Conservation (phyloP, 2,329 filamentous ascomycete species). For the Arthroderma sp. region DNA sequence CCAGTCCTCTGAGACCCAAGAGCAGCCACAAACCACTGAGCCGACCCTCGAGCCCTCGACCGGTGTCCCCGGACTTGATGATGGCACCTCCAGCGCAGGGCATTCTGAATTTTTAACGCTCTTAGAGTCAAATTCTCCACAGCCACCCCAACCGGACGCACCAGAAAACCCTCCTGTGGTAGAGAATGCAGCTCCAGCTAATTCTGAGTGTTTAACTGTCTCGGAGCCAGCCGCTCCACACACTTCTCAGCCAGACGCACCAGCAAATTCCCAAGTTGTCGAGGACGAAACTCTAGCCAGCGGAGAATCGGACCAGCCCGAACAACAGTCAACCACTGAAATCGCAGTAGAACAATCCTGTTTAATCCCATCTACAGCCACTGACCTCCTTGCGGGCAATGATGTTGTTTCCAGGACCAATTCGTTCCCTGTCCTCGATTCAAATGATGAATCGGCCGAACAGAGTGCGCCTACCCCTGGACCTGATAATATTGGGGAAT, state of each 20-base stretch:
- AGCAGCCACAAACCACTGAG: not conserved
- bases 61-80: not conserved
- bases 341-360: not conserved
- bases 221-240: not conserved
- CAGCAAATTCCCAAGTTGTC: not conserved
- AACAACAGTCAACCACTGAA: not conserved
- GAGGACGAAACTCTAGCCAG: not conserved
- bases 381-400: not conserved
- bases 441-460: not conserved
- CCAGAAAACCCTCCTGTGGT: not conserved
- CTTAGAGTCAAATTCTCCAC: not conserved
- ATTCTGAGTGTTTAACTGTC: not conserved
- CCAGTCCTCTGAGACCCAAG: not conserved
- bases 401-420: slow-evolving; percentile 6
- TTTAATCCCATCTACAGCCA: not conserved
- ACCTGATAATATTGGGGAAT: not conserved
- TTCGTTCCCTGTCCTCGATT: slow-evolving; percentile 10
- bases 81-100: not conserved
- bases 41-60: not conserved
- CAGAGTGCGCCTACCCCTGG: not conserved
- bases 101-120: not conserved
- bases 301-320: not conserved
- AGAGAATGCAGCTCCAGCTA: not conserved
- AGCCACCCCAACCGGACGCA: not conserved
- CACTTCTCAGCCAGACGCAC: too few species aligned